Conservation (phyloP, 2,329 filamentous ascomycete species). For the Chaetomiaceae sp. region DNA sequence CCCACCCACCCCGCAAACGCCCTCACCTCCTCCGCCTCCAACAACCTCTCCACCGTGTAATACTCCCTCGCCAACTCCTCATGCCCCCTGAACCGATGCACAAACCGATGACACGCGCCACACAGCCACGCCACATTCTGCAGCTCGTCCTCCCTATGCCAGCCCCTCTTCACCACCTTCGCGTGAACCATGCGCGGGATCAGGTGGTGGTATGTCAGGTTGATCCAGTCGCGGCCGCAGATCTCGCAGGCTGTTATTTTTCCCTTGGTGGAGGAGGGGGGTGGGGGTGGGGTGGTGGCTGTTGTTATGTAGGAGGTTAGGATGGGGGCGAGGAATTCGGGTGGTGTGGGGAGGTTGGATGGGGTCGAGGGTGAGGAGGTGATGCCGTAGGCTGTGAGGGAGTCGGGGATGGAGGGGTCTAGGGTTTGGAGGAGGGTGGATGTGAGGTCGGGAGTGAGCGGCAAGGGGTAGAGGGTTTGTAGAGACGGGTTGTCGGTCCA, state of each 20-base stretch:
- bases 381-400: constrained; percentile 63
- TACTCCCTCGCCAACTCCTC: constrained; percentile 72
- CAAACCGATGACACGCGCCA: constrained; percentile 76
- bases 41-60: constrained; percentile 67
- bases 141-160: constrained; percentile 71
- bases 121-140: constrained; percentile 84
- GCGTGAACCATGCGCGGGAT: constrained; percentile 75
- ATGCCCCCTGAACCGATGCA: constrained; percentile 70
- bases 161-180: constrained; percentile 71
- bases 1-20: constrained; percentile 70
- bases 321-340: constrained; percentile 58
- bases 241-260: constrained; percentile 64
- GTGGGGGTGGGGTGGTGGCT: constrained; percentile 58
- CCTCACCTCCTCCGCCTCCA: constrained; percentile 66
- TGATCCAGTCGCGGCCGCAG: constrained; percentile 69
- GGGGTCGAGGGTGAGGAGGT: constrained; percentile 33
- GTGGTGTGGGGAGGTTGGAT: constrained; percentile 38
- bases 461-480: constrained; percentile 51
- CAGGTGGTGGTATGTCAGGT: constrained; percentile 78
- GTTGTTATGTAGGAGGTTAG: constrained; percentile 58
- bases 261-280: constrained; percentile 53
- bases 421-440: constrained; percentile 50
- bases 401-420: constrained; percentile 60
- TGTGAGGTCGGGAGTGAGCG: constrained; percentile 49
- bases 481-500: constrained; percentile 48